Base-by-base conservation (phyloP, 2,329 filamentous ascomycete genomes). In the Calonectria pteridis region DNA sequence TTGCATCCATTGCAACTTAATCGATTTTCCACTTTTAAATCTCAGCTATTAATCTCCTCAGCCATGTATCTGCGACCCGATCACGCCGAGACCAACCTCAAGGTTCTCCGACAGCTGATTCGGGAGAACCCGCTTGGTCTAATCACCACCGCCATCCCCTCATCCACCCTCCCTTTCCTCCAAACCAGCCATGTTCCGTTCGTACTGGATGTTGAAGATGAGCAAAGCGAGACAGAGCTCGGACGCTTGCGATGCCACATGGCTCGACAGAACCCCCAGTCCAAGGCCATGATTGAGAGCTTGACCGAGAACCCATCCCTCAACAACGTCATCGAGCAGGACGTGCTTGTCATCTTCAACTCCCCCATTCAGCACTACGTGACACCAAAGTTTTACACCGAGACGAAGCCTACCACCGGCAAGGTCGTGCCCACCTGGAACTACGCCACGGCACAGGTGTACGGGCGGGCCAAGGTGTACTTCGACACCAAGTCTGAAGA, bases 341-440 rank as follows among this genome's bases (percentile, higher is more conserved):
- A 93, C 71, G 91, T 94, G 1, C 81, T 92, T 35, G 84, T 94
- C 3, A 84, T 93, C 20, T 94, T 94, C 86, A 93, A 87, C 58
- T 86, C 86, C 0, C 85, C 88, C 0, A 81, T 86, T 1, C 88
- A 93, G 46, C 90, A 92, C 82, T 94, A 94, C 77, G 88, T 94
- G 6, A 93, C 92, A 0, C 91, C 92, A 0, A 92, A 93, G 73
- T 94, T 93, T 83, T 94, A 94, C 84, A 86, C 84, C 14, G 87
- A 91, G 76, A 93, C 92, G 1, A 94, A 94, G 80, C 92, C 91
- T 0, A 80, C 78, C 0, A 91, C 89, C 0, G 92, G 88, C 14
- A 94, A 94, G 77, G 92, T 93, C 0, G 92, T 93, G 6, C 92
- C 92, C 0, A 94, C 92, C 0, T 94, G 92, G 93, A 92, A 94